Evolutionary conservation across 345 rosid genomes (phyloP).

Genomic region (Angophora floribunda): DNA sequence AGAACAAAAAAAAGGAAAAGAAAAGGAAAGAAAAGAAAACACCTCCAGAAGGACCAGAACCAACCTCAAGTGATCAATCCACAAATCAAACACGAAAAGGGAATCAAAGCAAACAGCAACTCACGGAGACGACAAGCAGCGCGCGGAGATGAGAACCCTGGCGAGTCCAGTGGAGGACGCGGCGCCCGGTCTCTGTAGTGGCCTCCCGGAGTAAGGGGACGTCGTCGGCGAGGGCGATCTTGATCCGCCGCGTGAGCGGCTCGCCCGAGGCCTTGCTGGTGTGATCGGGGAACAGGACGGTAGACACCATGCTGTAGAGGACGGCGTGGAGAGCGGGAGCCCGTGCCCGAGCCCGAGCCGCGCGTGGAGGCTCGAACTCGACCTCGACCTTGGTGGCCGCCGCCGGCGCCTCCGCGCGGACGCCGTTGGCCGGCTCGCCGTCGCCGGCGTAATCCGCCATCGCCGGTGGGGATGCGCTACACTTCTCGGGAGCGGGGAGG

Average conservation of each 20-base stretch:
- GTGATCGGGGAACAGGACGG: constrained; percentile 38
- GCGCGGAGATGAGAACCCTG: constrained; percentile 74
- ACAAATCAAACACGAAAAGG: not conserved
- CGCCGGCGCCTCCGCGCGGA: not conserved
- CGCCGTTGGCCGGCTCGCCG: not conserved
- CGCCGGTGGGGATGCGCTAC: not conserved
- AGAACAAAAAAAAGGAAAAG: not conserved
- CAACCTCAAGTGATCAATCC: not conserved
- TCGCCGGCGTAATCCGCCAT: not conserved
- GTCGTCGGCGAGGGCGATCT: constrained; percentile 31
- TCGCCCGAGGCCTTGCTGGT: constrained; percentile 12
- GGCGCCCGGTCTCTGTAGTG: constrained; percentile 28
- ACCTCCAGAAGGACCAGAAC: not conserved
- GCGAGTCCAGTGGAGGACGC: constrained; percentile 65
- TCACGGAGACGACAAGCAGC: constrained; percentile 72
- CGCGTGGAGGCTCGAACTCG: not conserved
- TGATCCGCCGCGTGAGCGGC: constrained; percentile 43
- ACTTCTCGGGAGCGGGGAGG: not conserved
- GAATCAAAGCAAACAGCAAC: not conserved
- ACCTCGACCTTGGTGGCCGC: not conserved
- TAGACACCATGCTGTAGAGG: constrained; percentile 30
- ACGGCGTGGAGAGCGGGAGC: constrained; percentile 19
- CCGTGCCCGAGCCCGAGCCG: not conserved
- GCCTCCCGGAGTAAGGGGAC: constrained; percentile 47
- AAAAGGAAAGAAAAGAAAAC: not conserved